Base-by-base conservation (phyloP, 306 rosid genomes). In the Prosopis cineraria region DNA sequence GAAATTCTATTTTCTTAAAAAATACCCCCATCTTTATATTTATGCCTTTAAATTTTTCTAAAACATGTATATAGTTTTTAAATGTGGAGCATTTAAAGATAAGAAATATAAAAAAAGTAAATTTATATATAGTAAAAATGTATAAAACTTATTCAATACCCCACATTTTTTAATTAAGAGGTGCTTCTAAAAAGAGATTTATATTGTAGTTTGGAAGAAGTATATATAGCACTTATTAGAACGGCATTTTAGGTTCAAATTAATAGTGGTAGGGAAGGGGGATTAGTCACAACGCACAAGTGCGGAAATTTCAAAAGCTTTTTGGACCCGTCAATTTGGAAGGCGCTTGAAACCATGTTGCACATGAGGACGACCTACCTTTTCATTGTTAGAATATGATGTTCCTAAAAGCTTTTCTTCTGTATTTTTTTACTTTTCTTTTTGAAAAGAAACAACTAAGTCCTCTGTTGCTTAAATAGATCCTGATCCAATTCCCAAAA, bases 251-350 rank as follows among this genome's bases (percentile, higher is more conserved):
- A 63, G 43, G 7, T 52, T 52, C n/a, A 52, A n/a, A 2, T 16
- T 5, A 16, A 16, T 17, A 33, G 6, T n/a, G 43, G 43, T 19
- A 33, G 24, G 29, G 12, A 12, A 25, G 36, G 13, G 19, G 13
- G 20, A 22, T 40, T 4, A 22, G 64, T 43, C 7, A 47, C 1
- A 33, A 64, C n/a, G n/a, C n/a, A n/a, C n/a, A 31, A 29, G 47
- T 40, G n/a, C n/a, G 50, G 72, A 56, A 58, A 30, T 22, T 59
- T 70, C 7, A 47, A 31, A 37, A 20, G 71, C 14, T 20, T 24
- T 79, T 55, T 14, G 70, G 24, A 20, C 75, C 22, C 29, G 40
- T 66, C 74, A 73, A 65, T 20, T 40, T 4, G 60, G 29, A 10
- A n/a, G 25, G 79, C 62, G 6, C 10, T 10, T 24, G 31, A 24